These are phyloP conservation scores for Gymnopilus junonius DNA, from an alignment of 768 basidiomycete genomes.

Conservation along the genomic window DNA sequence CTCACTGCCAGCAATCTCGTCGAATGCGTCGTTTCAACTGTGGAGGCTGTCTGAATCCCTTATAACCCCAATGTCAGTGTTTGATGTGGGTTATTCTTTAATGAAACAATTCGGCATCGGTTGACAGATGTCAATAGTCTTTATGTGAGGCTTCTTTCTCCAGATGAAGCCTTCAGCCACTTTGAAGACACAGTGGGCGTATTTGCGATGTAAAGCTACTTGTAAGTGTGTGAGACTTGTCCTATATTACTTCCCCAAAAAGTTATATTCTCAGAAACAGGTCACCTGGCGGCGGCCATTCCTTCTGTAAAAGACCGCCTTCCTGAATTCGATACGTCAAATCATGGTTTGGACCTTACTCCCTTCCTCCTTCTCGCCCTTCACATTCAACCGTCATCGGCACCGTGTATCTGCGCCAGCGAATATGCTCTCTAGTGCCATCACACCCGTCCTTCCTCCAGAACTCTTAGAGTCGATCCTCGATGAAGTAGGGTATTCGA, in stretches of 20 bases:
- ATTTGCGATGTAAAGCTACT: background rate
- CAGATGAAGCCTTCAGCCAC: background rate
- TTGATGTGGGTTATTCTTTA: background rate
- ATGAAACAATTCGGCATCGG: background rate
- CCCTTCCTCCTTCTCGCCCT: background rate
- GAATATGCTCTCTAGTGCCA: background rate
- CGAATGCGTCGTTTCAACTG: background rate
- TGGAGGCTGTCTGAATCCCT: background rate
- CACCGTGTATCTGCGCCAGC: background rate
- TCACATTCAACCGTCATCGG: background rate
- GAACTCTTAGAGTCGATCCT: slow-evolving; percentile 26
- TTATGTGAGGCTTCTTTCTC: background rate
- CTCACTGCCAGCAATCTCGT: background rate
- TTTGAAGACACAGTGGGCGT: background rate
- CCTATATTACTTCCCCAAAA: background rate
- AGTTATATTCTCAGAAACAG: background rate
- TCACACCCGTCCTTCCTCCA: slow-evolving; percentile 13
- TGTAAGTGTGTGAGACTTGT: background rate
- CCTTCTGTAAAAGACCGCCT: background rate
- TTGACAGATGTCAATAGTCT: background rate
- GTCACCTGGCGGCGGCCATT: background rate
- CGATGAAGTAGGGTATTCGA: slow-evolving; percentile 20
- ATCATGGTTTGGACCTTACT: background rate
- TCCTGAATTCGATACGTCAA: background rate
- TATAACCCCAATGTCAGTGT: background rate